Conservation (phyloP, 2,329 filamentous ascomycete genomes). For the Triangularia setosa region DNA sequence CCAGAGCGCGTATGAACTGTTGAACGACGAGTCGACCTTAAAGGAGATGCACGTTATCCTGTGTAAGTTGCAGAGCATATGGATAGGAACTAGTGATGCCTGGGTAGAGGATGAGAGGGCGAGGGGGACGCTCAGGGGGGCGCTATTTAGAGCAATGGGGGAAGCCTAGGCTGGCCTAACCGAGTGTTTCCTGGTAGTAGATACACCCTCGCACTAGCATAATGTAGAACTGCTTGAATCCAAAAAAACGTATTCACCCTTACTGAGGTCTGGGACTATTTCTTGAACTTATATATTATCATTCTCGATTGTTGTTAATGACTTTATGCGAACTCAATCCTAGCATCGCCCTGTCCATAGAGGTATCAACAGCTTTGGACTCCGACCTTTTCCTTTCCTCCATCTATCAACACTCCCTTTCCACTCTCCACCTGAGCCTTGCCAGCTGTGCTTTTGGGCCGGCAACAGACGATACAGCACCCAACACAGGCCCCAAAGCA, state of each 20-base stretch:
- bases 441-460: neutral
- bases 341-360: neutral
- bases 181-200: neutral
- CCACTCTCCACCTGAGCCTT: neutral
- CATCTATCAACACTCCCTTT: neutral
- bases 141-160: neutral
- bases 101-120: neutral
- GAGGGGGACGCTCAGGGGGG: neutral
- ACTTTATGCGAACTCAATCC: no score
- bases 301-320: no score
- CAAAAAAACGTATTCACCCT: neutral
- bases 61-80: conserved; percentile 12
- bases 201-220: neutral
- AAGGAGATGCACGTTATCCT: conserved; percentile 1
- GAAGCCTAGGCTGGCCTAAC: neutral
- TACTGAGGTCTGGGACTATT: neutral
- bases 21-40: neutral
- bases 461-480: neutral
- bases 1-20: neutral
- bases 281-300: neutral
- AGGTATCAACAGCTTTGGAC: neutral
- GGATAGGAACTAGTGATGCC: neutral
- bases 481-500: neutral
- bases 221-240: neutral
- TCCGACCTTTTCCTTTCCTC: neutral